A percentile compares a stretch with the other conserved stretches of the same genome.
Evolutionary conservation across 345 rosid genomes (phyloP).

Genomic region (Atalantia buxifolia): DNA sequence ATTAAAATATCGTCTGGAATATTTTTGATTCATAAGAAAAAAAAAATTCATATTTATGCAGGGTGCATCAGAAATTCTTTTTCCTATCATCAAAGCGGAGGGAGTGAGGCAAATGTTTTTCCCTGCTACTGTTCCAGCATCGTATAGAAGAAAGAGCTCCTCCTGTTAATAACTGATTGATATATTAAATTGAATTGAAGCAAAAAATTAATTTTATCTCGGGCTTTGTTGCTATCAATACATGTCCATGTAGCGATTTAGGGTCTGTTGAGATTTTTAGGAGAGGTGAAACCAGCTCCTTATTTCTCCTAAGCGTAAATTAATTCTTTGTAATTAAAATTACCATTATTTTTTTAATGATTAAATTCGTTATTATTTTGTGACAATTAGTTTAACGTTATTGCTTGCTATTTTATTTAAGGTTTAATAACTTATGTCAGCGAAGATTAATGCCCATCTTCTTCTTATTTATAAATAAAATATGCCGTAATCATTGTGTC

Average conservation of each 20-base stretch:
- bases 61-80: background rate
- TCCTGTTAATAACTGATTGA: background rate
- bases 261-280: too few species aligned
- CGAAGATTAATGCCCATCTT: too few species aligned
- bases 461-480: too few species aligned
- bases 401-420: too few species aligned
- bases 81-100: background rate
- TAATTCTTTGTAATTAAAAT: too few species aligned
- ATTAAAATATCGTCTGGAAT: background rate
- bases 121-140: background rate
- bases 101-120: conserved; percentile 1
- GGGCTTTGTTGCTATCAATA: background rate
- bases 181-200: background rate
- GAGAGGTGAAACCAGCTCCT: too few species aligned
- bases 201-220: background rate
- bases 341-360: too few species aligned
- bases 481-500: too few species aligned
- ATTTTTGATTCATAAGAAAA: background rate
- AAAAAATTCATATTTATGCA: background rate
- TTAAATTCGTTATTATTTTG: too few species aligned
- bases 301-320: too few species aligned
- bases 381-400: too few species aligned
- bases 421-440: too few species aligned
- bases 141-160: background rate
- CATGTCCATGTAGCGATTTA: background rate